These are phyloP conservation scores for Bolboschoenus planiculmis DNA, from an alignment of 176 grass and related monocot genomes.

Conservation along the genomic window DNA sequence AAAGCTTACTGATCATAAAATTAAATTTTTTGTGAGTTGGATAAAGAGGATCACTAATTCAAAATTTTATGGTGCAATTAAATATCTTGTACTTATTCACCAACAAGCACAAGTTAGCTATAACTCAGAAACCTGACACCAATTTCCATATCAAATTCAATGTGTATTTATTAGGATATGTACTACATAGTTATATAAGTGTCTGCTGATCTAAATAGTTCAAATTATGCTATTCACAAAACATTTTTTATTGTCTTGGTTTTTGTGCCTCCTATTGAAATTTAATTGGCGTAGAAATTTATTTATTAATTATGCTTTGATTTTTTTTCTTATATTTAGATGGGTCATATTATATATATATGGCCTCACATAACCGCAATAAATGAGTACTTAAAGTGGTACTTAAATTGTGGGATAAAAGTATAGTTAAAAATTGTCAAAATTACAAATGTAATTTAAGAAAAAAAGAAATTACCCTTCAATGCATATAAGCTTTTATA, in stretches of 20 bases:
- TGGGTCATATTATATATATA: neutral
- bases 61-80: neutral
- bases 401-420: neutral
- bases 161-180: neutral
- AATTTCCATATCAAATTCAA: neutral
- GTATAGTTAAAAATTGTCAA: neutral
- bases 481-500: neutral
- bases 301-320: too few species aligned
- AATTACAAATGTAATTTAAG: neutral
- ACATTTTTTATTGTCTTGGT: neutral
- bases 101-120: neutral
- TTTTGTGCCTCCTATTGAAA: neutral
- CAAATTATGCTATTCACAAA: neutral
- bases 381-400: neutral
- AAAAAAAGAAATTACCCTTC: neutral
- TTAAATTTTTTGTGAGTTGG: neutral
- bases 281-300: neutral
- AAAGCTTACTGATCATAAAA: neutral
- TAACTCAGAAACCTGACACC: neutral
- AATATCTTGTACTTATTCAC: conserved; percentile 4
- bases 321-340: neutral
- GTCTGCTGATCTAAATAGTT: neutral
- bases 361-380: neutral
- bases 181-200: neutral
- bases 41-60: neutral